These are phyloP conservation scores for Exidia glandulosa DNA, from an alignment of 768 basidiomycete species.

Conservation along the genomic window DNA sequence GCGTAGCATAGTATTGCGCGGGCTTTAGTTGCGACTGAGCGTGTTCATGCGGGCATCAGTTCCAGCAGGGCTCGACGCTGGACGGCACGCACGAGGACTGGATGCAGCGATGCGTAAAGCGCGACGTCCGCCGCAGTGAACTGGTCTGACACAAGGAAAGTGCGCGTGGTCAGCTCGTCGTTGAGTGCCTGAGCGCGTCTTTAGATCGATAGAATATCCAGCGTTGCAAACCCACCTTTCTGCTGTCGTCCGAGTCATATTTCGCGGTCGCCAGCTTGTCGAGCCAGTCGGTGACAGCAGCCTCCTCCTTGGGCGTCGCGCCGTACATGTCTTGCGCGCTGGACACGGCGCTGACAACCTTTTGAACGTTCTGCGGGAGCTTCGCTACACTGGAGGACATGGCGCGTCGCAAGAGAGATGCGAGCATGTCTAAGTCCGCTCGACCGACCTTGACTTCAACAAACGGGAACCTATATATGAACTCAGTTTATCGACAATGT, in stretches of 20 bases:
- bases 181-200: conserved; percentile 50
- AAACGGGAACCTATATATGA: too few relatives aligned
- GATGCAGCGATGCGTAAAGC: conserved; percentile 81
- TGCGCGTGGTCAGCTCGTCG: conserved; percentile 56
- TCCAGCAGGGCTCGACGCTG: neutral
- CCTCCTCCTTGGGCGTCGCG: conserved; percentile 47
- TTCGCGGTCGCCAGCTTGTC: conserved; percentile 45
- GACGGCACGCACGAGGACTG: conserved; percentile 51
- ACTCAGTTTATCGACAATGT: too few relatives aligned
- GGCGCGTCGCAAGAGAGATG: conserved; percentile 4
- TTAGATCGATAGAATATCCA: conserved; percentile 1
- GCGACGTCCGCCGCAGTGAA: conserved; percentile 86
- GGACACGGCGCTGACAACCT: conserved; percentile 37
- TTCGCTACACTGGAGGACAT: conserved; percentile 46
- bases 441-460: too few relatives aligned
- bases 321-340: conserved; percentile 33
- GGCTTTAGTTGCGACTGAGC: conserved; percentile 58
- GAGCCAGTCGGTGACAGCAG: conserved; percentile 61
- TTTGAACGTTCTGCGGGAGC: conserved; percentile 36
- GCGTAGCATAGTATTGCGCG: conserved; percentile 64
- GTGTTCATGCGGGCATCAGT: neutral
- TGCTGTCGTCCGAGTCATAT: conserved; percentile 30
- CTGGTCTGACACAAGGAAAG: conserved; percentile 77
- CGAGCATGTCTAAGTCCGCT: too few relatives aligned
- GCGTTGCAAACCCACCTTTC: conserved; percentile 34